Evolutionary conservation across 2,329 filamentous ascomycete genomes (phyloP).

Genomic region (Orbilia ellipsospora): DNA sequence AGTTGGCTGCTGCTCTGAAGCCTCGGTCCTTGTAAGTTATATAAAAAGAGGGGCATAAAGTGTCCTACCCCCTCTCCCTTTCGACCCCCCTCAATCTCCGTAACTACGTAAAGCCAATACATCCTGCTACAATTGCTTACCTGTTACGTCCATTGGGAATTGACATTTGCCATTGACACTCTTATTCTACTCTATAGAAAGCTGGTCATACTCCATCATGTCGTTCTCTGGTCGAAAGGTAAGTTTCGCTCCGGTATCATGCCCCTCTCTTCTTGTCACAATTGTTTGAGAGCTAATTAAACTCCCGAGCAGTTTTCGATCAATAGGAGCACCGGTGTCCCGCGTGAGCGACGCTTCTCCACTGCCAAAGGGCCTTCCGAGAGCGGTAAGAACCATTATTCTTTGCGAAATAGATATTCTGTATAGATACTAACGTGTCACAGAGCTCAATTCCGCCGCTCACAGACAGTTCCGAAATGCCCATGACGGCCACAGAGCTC

Average conservation of each 20-base stretch:
- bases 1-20: too few relatives aligned
- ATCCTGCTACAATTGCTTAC: constrained; percentile 9
- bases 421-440: background rate
- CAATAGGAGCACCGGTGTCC: constrained; percentile 49
- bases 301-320: constrained; percentile 38
- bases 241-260: constrained; percentile 47
- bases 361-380: constrained; percentile 50
- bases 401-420: background rate
- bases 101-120: background rate
- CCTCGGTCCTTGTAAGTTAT: constrained; percentile 13
- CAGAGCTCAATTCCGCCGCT: constrained; percentile 83
- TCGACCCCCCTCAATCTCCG: constrained; percentile 5
- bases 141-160: constrained; percentile 41
- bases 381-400: constrained; percentile 32
- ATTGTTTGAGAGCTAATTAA: background rate
- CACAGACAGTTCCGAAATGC: constrained; percentile 89
- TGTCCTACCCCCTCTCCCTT: constrained; percentile 16
- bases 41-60: constrained; percentile 41
- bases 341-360: constrained; percentile 50
- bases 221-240: constrained; percentile 55
- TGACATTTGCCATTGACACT: constrained; percentile 47
- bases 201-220: constrained; percentile 30
- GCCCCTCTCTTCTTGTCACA: background rate
- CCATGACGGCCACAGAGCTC: constrained; percentile 89
- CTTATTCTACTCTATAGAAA: constrained; percentile 20